Percentiles rank a stretch among this genome's conserved stretches.
Conservation (phyloP, 1,284 basidiomycete species). For the Ceratobasidium theobromae region DNA sequence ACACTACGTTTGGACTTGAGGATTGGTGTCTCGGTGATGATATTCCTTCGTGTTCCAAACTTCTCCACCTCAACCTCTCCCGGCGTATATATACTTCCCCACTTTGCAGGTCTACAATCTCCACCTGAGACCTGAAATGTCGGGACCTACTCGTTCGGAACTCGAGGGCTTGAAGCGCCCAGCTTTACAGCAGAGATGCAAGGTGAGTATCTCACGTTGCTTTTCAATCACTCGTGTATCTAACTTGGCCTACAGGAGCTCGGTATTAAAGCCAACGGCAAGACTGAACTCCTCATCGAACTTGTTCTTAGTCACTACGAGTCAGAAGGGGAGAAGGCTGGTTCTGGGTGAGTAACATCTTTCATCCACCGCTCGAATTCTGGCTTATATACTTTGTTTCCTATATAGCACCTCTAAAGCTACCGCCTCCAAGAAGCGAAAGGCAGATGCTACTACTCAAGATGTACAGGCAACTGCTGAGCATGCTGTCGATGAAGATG, state of each 20-base stretch:
- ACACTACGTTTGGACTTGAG: too few relatives aligned
- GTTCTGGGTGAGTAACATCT: slow-evolving; percentile 1
- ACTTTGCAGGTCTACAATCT: background rate
- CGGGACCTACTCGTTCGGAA: slow-evolving; percentile 3
- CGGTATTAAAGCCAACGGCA: slow-evolving; percentile 26
- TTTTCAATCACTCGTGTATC: background rate
- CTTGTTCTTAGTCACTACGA: background rate
- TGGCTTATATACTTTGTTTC: background rate
- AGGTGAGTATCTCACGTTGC: background rate
- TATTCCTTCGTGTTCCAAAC: too few relatives aligned
- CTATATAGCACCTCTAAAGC: background rate
- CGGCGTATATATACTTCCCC: background rate
- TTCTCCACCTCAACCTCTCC: slow-evolving; percentile 9
- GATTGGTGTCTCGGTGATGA: too few relatives aligned
- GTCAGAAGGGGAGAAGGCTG: background rate
- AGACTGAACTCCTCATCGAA: slow-evolving; percentile 19
- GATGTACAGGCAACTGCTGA: background rate
- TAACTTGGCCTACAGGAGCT: slow-evolving; percentile 8
- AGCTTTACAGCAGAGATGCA: slow-evolving; percentile 18
- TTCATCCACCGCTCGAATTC: background rate
- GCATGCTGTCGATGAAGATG: slow-evolving; percentile 1
- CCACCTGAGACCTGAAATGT: background rate
- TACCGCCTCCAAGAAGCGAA: slow-evolving; percentile 14
- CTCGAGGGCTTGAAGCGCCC: slow-evolving; percentile 24
- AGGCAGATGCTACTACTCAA: background rate